Conservation (phyloP, 2,329 filamentous ascomycete species). For the Diplodia sapinea region DNA sequence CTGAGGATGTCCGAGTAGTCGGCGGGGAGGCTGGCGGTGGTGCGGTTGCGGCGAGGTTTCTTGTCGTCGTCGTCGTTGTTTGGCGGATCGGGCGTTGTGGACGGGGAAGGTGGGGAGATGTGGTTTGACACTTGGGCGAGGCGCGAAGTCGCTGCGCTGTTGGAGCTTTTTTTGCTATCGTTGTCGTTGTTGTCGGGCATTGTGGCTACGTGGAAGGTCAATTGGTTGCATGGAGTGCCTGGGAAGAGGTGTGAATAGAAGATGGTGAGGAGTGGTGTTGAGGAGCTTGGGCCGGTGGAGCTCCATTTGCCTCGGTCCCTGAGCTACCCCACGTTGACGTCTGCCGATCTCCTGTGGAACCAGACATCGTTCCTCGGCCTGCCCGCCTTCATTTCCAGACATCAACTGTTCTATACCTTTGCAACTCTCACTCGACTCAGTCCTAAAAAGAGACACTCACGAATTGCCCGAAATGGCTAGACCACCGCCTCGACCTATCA, state of each 20-base stretch:
- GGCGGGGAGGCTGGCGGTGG: slow-evolving; percentile 65
- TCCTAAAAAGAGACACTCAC: neutral
- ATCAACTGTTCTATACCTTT: too few relatives aligned
- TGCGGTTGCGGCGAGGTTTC: slow-evolving; percentile 48
- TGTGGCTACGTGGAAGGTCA: neutral
- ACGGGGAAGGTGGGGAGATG: slow-evolving; percentile 37
- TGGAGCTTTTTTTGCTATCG: slow-evolving; percentile 30
- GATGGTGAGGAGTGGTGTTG: neutral
- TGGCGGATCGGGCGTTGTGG: neutral
- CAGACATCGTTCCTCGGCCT: slow-evolving; percentile 4
- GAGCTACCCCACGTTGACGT: slow-evolving; percentile 20
- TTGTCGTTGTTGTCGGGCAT: slow-evolving; percentile 22
- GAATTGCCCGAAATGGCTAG: slow-evolving; percentile 16
- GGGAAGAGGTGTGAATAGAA: neutral
- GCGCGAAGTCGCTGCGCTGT: slow-evolving; percentile 47
- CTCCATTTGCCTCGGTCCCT: slow-evolving; percentile 28
- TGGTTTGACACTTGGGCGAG: slow-evolving; percentile 57
- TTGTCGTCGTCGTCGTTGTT: slow-evolving; percentile 34
- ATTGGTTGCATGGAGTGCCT: neutral
- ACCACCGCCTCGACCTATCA: slow-evolving; percentile 49
- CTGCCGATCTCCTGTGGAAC: slow-evolving; percentile 4
- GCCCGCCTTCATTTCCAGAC: neutral
- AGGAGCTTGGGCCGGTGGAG: slow-evolving; percentile 23
- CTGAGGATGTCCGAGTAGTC: slow-evolving; percentile 67
- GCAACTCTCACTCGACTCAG: neutral